A percentile compares a stretch with the other conserved stretches of the same genome.
phyloP scores from a whole-genome alignment of 2,329 filamentous ascomycete species.

The Penicillium janthinellum region DNA sequence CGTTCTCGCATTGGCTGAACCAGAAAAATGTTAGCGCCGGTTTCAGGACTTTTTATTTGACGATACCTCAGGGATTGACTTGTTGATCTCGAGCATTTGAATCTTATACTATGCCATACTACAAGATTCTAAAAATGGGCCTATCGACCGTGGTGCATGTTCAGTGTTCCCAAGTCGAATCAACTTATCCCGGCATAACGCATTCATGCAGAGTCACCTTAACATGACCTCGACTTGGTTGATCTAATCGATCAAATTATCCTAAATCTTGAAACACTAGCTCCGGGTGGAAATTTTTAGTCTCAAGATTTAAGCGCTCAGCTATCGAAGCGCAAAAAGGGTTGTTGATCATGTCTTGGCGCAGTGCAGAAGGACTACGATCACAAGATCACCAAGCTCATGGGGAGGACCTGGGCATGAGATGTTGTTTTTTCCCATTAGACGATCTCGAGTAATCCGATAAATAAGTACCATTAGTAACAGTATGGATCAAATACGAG shows the following conservation, averaged over 20 bases:
- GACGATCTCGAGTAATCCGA: too few species aligned
- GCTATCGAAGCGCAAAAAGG: neutral
- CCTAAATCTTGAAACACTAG: neutral
- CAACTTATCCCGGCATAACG: neutral
- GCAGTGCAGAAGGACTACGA: too few species aligned
- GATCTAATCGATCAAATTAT: neutral
- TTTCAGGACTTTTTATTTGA: neutral
- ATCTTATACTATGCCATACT: neutral
- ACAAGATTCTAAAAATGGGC: neutral
- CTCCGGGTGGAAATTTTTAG: neutral
- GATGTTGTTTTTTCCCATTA: neutral
- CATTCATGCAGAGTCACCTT: neutral
- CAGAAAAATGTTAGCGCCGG: constrained; percentile 5
- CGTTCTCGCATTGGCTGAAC: constrained; percentile 28
- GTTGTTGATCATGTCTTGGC: neutral
- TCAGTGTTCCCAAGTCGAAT: neutral
- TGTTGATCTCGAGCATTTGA: neutral
- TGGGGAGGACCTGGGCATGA: neutral
- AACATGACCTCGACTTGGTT: neutral
- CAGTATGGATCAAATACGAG: too few species aligned
- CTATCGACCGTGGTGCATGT: neutral
- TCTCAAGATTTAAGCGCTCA: neutral
- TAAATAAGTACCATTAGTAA: neutral
- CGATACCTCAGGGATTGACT: neutral
- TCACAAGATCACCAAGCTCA: neutral